Conservation (phyloP, 768 basidiomycete species). For the Suillus subaureus region DNA sequence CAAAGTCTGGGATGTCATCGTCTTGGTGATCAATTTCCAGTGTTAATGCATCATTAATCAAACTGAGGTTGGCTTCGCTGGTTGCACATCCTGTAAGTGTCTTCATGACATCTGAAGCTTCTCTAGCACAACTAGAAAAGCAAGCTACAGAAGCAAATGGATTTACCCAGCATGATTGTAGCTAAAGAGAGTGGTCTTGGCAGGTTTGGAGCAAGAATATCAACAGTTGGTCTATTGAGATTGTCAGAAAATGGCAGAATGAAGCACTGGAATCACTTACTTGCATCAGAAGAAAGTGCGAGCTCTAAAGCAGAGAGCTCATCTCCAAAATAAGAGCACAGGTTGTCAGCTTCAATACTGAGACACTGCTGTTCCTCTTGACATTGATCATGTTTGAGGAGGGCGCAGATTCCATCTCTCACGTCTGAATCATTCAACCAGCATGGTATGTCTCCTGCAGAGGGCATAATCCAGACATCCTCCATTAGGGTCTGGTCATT, state of each 20-base stretch:
- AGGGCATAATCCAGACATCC: slow-evolving; percentile 37
- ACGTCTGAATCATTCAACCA: slow-evolving; percentile 39
- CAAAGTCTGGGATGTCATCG: no score
- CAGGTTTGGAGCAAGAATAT: not conserved
- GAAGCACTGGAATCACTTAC: slow-evolving; percentile 13
- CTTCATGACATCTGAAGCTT: no score
- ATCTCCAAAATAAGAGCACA: slow-evolving; percentile 36
- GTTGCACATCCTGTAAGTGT: no score
- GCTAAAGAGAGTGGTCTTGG: slow-evolving; percentile 14
- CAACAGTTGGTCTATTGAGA: not conserved
- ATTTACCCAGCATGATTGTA: no score
- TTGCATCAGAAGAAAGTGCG: slow-evolving; percentile 4
- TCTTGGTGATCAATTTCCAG: no score
- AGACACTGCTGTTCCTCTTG: slow-evolving; percentile 32
- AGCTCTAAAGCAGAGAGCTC: slow-evolving; percentile 31
- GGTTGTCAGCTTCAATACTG: slow-evolving; percentile 34
- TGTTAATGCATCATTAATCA: no score
- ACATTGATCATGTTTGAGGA: slow-evolving; percentile 33
- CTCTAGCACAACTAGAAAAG: no score
- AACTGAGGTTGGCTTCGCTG: no score
- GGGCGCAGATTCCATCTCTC: slow-evolving; percentile 31
- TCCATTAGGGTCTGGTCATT: slow-evolving; percentile 32
- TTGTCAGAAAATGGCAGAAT: not conserved
- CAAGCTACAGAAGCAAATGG: no score
- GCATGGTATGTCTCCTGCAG: slow-evolving; percentile 16